Evolutionary conservation across 208 protist species (phyloP).

Genomic region (Leptomonas seymouri): DNA sequence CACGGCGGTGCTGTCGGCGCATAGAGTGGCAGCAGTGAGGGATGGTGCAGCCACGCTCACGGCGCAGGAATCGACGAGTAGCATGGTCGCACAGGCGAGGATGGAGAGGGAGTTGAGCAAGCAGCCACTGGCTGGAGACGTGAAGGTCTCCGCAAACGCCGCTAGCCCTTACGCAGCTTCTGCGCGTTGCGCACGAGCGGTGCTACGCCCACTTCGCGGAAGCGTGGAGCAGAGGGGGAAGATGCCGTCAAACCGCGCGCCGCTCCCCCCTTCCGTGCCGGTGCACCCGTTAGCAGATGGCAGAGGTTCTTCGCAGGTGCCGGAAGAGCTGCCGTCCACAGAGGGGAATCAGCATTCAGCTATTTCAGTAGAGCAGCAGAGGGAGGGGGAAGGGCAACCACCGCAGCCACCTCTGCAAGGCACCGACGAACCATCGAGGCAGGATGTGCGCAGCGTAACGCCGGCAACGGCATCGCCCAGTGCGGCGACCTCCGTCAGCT

Average conservation of each 20-base stretch:
- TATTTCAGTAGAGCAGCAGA: too few species aligned
- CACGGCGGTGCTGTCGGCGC: too few species aligned
- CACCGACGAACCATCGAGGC: not conserved
- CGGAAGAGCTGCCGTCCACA: too few species aligned
- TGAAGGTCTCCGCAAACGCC: not conserved
- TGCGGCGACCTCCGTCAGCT: not conserved
- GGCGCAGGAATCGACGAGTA: too few species aligned
- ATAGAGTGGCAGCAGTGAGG: too few species aligned
- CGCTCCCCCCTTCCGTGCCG: conserved; percentile 5
- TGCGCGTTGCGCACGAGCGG: not conserved
- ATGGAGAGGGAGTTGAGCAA: too few species aligned
- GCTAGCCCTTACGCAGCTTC: too few species aligned
- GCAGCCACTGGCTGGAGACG: not conserved
- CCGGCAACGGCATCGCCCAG: not conserved
- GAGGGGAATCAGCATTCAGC: too few species aligned
- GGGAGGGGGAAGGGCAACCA: too few species aligned
- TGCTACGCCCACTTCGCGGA: not conserved
- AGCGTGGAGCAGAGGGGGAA: not conserved
- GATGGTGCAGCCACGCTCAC: too few species aligned
- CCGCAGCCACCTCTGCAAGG: not conserved
- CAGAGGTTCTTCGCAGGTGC: not conserved
- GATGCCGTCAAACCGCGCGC: not conserved
- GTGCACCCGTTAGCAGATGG: not conserved
- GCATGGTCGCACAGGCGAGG: too few species aligned
- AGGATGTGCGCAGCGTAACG: not conserved